A percentile compares a stretch with the other conserved stretches of the same genome.
Evolutionary conservation across 352 stramenopile genomes (phyloP).

Genomic region (Pythium aristosporum): DNA sequence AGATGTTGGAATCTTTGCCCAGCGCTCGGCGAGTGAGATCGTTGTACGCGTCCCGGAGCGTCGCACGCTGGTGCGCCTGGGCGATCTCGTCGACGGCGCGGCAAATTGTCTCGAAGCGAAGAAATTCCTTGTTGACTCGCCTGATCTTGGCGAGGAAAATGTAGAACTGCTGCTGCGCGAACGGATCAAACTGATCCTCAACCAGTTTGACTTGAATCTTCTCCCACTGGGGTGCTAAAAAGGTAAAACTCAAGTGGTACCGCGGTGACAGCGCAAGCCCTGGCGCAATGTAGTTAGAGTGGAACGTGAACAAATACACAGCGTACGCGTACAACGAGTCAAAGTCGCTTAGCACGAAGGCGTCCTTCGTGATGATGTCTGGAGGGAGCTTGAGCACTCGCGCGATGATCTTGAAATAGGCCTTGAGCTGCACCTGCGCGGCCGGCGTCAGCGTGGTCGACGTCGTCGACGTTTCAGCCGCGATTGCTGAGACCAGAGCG

Average conservation of each 20-base stretch:
- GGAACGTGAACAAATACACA: conserved; percentile 64
- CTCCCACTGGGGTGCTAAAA: conserved; percentile 60
- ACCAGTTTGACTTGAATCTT: conserved; percentile 61
- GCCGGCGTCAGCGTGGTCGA: conserved; percentile 51
- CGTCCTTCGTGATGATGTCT: conserved; percentile 63
- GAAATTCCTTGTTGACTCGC: conserved; percentile 58
- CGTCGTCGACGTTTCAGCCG: conserved; percentile 51
- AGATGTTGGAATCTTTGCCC: conserved; percentile 74
- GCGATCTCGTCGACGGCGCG: conserved; percentile 48
- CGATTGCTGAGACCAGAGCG: conserved; percentile 24
- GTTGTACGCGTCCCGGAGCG: conserved; percentile 54
- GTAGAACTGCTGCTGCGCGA: conserved; percentile 72
- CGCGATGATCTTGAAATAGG: conserved; percentile 71
- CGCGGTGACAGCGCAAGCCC: conserved; percentile 41
- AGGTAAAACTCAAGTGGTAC: conserved; percentile 62
- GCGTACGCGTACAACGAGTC: conserved; percentile 67
- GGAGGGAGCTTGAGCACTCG: conserved; percentile 50
- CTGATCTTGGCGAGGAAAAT: conserved; percentile 73
- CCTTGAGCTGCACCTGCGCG: conserved; percentile 60
- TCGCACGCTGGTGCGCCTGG: conserved; percentile 47
- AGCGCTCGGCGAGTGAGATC: conserved; percentile 64
- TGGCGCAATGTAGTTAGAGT: conserved; percentile 59
- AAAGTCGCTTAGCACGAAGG: conserved; percentile 74
- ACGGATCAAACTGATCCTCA: conserved; percentile 59
- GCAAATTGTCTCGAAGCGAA: conserved; percentile 58